phyloP scores from a whole-genome alignment of 2,329 filamentous ascomycete species.

The Colletotrichum lentis region DNA sequence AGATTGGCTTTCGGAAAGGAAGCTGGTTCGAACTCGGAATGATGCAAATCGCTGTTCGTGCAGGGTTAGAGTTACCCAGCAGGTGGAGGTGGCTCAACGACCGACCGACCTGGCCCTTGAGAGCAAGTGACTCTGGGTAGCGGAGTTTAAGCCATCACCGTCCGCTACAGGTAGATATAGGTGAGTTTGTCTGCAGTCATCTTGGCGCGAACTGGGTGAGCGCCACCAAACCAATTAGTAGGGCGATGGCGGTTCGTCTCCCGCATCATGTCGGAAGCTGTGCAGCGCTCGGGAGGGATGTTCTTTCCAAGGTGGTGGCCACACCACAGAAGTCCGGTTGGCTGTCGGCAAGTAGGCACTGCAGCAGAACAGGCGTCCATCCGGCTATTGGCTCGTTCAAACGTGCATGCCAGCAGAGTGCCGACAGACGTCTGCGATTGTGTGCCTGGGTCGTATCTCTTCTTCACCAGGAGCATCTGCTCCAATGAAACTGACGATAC shows the following conservation, averaged over 20 bases:
- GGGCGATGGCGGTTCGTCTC: constrained; percentile 6
- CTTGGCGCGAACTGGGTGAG: not conserved
- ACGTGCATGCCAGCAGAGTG: not conserved
- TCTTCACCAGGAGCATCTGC: not conserved
- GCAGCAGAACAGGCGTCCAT: constrained; percentile 8
- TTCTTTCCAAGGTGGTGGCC: constrained; percentile 1
- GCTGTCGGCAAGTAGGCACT: not conserved
- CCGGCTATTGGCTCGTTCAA: not conserved
- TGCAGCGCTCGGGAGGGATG: constrained; percentile 13
- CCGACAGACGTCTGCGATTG: constrained; percentile 6
- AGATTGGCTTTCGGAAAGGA: constrained; percentile 8
- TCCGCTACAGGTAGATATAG: not conserved
- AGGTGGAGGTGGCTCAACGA: not conserved
- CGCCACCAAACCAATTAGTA: not conserved
- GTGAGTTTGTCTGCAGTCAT: not conserved
- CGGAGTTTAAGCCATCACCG: not conserved
- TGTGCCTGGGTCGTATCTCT: not conserved
- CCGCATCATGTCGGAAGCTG: constrained; percentile 14
- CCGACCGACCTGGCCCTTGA: not conserved
- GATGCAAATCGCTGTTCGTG: constrained; percentile 1
- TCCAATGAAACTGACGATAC: constrained; percentile 13
- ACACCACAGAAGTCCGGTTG: constrained; percentile 5
- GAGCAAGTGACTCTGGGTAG: constrained; percentile 1
- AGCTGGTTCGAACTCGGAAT: constrained; percentile 15
- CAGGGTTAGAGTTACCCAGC: not conserved